Percentiles rank a stretch among this genome's conserved stretches.
These are phyloP conservation scores for Alternaria atra DNA, from an alignment of 2,329 filamentous ascomycete species.

Conservation along the genomic window DNA sequence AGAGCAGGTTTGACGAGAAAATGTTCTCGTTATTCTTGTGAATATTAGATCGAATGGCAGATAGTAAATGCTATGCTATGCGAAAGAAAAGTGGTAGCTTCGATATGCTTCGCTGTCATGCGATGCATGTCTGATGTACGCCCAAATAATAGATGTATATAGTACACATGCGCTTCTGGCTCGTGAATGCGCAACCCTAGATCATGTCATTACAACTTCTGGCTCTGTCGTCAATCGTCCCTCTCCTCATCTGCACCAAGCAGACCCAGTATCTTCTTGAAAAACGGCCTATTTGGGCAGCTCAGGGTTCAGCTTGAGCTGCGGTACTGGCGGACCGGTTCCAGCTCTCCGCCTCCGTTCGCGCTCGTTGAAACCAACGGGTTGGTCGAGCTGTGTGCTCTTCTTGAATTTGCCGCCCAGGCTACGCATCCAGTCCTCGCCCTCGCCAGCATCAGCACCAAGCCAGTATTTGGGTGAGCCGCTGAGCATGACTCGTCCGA, in stretches of 20 bases:
- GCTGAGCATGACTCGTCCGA: constrained; percentile 81
- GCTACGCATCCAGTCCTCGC: constrained; percentile 73
- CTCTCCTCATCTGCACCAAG: neutral
- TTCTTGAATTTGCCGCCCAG: constrained; percentile 69
- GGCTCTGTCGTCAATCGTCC: constrained; percentile 16
- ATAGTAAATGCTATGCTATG: constrained; percentile 6
- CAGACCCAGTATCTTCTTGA: neutral
- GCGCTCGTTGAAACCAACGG: constrained; percentile 62
- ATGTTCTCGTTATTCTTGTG: neutral
- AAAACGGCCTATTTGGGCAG: constrained; percentile 28
- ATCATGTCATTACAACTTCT: constrained; percentile 16
- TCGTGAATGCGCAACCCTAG: constrained; percentile 5
- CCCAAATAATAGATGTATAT: constrained; percentile 9
- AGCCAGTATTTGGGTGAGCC: constrained; percentile 84
- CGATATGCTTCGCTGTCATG: neutral
- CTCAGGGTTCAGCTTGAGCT: constrained; percentile 33
- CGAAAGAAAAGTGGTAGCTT: neutral
- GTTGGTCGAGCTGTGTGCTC: constrained; percentile 50
- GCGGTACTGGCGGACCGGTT: constrained; percentile 63
- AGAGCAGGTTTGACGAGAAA: neutral
- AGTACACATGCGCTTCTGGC: constrained; percentile 13
- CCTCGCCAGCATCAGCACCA: constrained; percentile 69
- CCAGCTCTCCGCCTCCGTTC: constrained; percentile 69
- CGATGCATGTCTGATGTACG: constrained; percentile 1
- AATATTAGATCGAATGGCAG: neutral